These are phyloP conservation scores for Aspergillus sp. DNA, from an alignment of 2,329 filamentous ascomycete species.

Conservation along the genomic window DNA sequence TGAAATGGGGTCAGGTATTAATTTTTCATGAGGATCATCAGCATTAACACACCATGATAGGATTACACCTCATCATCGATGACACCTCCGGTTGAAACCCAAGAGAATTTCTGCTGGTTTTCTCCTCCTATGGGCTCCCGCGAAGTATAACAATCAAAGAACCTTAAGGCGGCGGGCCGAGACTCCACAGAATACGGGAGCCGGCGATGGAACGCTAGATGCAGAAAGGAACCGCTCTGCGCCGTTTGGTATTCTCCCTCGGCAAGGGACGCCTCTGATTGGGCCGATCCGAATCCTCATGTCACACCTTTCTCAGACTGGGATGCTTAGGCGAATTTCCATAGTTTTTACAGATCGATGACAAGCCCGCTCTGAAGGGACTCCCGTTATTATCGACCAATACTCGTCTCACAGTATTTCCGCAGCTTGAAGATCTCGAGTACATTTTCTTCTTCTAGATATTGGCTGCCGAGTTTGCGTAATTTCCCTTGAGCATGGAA, in stretches of 20 bases:
- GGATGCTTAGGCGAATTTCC: slow-evolving; percentile 38
- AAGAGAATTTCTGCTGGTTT: neutral
- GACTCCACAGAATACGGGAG: slow-evolving; percentile 6
- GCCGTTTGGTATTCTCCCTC: slow-evolving; percentile 20
- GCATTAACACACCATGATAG: neutral
- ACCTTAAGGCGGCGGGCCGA: slow-evolving; percentile 3
- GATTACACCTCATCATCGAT: neutral
- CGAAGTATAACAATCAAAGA: neutral
- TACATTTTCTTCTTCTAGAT: neutral
- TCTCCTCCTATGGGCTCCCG: neutral
- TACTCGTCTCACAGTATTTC: neutral
- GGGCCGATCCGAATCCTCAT: slow-evolving; percentile 25
- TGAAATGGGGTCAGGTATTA: neutral
- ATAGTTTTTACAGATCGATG: slow-evolving; percentile 10
- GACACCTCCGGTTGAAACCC: slow-evolving; percentile 1
- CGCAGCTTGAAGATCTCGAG: neutral
- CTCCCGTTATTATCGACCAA: neutral
- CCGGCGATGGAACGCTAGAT: neutral
- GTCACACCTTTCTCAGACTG: slow-evolving; percentile 36
- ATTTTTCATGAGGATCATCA: neutral
- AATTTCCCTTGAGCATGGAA: neutral
- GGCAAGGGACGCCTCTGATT: slow-evolving; percentile 36
- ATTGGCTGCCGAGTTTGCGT: slow-evolving; percentile 1
- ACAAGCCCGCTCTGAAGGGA: neutral
- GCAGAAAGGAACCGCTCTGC: neutral